Evolutionary conservation across 352 stramenopile genomes (phyloP), one percentile per base, ranked within the genome.

Genomic region (Phytopythium vexans): DNA sequence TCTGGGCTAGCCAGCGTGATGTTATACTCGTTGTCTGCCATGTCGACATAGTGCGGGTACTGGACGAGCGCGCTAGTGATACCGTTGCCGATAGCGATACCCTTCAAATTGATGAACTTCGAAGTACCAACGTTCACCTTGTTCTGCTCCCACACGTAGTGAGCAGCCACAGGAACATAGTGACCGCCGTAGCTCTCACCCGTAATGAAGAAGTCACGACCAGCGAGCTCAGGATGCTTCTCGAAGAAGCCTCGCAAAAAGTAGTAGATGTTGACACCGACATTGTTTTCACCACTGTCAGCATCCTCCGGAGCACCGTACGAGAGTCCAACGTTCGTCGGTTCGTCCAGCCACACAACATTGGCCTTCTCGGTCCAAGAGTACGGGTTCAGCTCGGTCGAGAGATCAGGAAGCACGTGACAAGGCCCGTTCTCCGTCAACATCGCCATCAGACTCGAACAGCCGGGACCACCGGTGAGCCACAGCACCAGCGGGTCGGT

Each of bases 341-440:
- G 80, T 47, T 90, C 77, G 52, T 91, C 80, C 9, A 91, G 56
- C 71, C 77, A 91, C 21, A 91, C 61, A 6, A 89, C 64, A 59
- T 88, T 91, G 51, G 64, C 72, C 49, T 77, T 46, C 39, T 77
- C 74, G 16, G 66, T 89, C 75, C 76, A 91, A 36, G 75, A 80
- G 60, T 86, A 74, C 39, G 59, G 58, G 47, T 91, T 89, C 1
- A 75, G 38, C 44, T 57, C 43, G 8, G 74, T 83, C 5, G 69
- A 77, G 39, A 81, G 47, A 44, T 84, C 62, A 0, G 70, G 65
- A 0, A 71, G 61, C 10, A 90, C 67, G 35, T 70, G 60, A 32
- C 80, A 90, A 12, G 77, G 80, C 38, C 77, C 77, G 37, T 90
- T 88, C 56, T 88, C 80, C 6, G 64, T 66, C 36, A 90, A 58